phyloP scores from a whole-genome alignment of 23 red algal species.

The Cyanidium caldarium region DNA sequence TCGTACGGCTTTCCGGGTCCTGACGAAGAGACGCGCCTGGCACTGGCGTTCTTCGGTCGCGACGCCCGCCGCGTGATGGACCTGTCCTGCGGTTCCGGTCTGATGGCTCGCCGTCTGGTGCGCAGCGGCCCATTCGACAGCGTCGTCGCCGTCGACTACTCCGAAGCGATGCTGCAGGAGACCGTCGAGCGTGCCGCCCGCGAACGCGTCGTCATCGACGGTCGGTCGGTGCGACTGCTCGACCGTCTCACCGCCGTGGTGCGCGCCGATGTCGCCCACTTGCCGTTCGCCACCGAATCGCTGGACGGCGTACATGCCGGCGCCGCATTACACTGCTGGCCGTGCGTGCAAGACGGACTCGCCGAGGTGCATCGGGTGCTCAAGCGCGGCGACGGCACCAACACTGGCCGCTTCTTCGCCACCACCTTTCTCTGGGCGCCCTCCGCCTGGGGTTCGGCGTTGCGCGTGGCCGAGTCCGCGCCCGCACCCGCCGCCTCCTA shows the following conservation, averaged over 20 bases:
- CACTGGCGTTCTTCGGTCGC: constrained; percentile 1
- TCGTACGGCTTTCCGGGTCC: constrained; percentile 57
- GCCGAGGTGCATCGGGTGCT: constrained; percentile 48
- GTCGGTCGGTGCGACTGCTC: background rate
- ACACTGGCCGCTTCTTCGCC: constrained; percentile 41
- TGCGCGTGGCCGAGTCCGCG: background rate
- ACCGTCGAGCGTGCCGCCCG: constrained; percentile 8
- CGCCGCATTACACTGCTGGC: constrained; percentile 95
- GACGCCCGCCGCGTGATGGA: constrained; percentile 22
- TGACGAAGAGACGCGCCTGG: constrained; percentile 20
- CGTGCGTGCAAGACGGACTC: constrained; percentile 66
- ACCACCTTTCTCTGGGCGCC: constrained; percentile 58
- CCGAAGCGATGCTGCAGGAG: constrained; percentile 63
- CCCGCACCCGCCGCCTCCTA: background rate
- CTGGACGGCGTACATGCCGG: constrained; percentile 46
- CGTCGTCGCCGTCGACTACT: constrained; percentile 63
- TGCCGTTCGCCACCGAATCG: constrained; percentile 37
- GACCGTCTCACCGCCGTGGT: constrained; percentile 9
- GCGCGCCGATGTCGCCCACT: constrained; percentile 49
- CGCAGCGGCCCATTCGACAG: background rate
- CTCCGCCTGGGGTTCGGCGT: background rate
- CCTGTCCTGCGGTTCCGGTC: constrained; percentile 58
- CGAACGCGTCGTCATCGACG: background rate
- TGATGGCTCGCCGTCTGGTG: constrained; percentile 54
- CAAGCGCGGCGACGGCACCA: constrained; percentile 13